A percentile compares a stretch with the other conserved stretches of the same genome.
Conservation (phyloP, 495 filamentous ascomycete species). For the Daldinia loculata region DNA sequence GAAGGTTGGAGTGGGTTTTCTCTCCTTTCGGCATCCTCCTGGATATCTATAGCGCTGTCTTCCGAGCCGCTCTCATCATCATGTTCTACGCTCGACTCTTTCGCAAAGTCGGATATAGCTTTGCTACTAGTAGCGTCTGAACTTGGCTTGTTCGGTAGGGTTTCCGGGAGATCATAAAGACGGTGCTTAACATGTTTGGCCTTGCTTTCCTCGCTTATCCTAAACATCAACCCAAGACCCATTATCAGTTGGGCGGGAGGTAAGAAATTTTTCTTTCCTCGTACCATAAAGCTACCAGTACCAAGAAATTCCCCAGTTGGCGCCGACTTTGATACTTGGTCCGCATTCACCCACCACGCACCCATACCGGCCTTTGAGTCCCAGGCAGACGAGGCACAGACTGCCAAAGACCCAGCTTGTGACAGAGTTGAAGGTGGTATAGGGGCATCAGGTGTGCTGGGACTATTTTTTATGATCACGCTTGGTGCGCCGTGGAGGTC, state of each 20-base stretch:
- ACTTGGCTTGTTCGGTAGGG: conserved; percentile 2
- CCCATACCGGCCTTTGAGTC: conserved; percentile 95
- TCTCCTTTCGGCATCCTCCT: conserved; percentile 45
- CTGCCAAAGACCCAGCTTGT: conserved; percentile 85
- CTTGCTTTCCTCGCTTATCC: conserved; percentile 88
- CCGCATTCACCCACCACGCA: conserved; percentile 89
- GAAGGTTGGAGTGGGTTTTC: conserved; percentile 58
- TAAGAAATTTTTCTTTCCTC: conserved; percentile 87
- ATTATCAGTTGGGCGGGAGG: conserved; percentile 88
- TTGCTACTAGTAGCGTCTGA: conserved; percentile 9
- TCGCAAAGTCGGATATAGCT: neutral
- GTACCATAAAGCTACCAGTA: conserved; percentile 77
- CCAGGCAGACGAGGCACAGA: conserved; percentile 88
- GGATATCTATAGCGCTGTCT: conserved; percentile 26
- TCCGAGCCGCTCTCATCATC: conserved; percentile 37
- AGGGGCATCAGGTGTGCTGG: conserved; percentile 75
- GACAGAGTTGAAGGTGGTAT: conserved; percentile 91
- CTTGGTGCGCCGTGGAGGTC: conserved; percentile 85
- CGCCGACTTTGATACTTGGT: conserved; percentile 86
- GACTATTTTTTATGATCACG: conserved; percentile 86
- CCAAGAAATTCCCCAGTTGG: conserved; percentile 80
- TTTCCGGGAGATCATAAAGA: conserved; percentile 57
- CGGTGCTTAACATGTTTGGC: conserved; percentile 79
- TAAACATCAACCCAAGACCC: conserved; percentile 87
- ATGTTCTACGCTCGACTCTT: conserved; percentile 18